Evolutionary conservation across 2,329 filamentous ascomycete species (phyloP).

Genomic region (Neofusicoccum laricinum): DNA sequence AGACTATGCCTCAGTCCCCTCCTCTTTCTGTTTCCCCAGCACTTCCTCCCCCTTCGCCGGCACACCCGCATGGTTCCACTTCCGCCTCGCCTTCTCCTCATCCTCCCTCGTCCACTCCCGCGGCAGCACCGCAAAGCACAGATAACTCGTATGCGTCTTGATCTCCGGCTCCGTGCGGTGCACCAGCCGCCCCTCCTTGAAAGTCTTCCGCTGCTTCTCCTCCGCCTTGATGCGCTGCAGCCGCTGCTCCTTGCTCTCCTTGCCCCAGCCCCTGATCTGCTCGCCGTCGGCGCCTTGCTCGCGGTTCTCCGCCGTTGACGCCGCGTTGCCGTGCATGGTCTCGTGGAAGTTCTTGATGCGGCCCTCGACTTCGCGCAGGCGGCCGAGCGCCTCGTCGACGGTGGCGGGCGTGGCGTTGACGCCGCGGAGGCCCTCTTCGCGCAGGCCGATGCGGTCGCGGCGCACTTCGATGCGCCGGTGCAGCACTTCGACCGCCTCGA

Average conservation of each 20-base stretch:
- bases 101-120: conserved; percentile 80
- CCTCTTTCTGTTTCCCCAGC: background rate
- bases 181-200: conserved; percentile 66
- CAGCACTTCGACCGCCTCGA: conserved; percentile 87
- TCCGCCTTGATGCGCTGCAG: conserved; percentile 31
- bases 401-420: conserved; percentile 67
- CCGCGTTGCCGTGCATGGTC: conserved; percentile 40
- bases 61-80: conserved; percentile 1
- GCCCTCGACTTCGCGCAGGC: conserved; percentile 70
- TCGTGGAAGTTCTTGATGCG: conserved; percentile 64
- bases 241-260: conserved; percentile 23
- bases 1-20: background rate
- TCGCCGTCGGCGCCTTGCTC: conserved; percentile 25
- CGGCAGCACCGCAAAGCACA: conserved; percentile 90
- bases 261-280: conserved; percentile 20
- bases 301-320: conserved; percentile 35
- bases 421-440: conserved; percentile 64
- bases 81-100: conserved; percentile 62
- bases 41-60: background rate
- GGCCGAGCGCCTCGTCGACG: conserved; percentile 74
- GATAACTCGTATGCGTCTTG: conserved; percentile 95
- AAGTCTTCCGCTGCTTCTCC: conserved; percentile 52
- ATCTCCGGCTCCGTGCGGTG: conserved; percentile 83
- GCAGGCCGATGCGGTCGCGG: conserved; percentile 75
- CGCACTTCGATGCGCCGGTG: conserved; percentile 77